Evolutionary conservation across 768 basidiomycete species (phyloP), one percentile per base, ranked within the genome.

Genomic region (Tricholoma flavovirens): DNA sequence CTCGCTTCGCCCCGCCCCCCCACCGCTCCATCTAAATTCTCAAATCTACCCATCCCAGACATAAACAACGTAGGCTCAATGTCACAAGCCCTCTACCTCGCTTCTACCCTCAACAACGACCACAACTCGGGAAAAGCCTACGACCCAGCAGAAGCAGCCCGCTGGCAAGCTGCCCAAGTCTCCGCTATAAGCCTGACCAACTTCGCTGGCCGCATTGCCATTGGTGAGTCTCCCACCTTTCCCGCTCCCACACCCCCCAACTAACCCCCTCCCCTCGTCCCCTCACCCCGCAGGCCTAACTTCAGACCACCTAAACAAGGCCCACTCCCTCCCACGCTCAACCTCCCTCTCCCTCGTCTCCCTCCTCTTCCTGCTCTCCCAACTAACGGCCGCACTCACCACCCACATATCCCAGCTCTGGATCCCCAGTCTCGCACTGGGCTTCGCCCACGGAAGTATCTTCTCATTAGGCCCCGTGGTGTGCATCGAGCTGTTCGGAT

Each of bases 101-200:
- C 83, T 2, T 75, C 84, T 54, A 14, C 6, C 5, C 36, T 38
- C 14, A 38, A 38, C 15, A 38, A 38, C n/a, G 7, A 26, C 24
- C 24, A 26, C n/a, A n/a, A n/a, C 1, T 14, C 11, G 5, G 79
- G 78, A 5, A 78, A 84, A 46, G 70, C 79, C 0, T 93, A 88
- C 64, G 83, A 92, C 61, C 81, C 83, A n/a, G 66, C 79, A 0
- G 79, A 81, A 59, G 84, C 89, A 0, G 77, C 85, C 1, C 77
- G 80, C 53, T 88, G 85, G 82, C 94, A 97, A 73, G 84, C 90
- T 0, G 75, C 82, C 3, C 93, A 97, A 64, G 94, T 97, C 1
- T 91, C 92, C 0, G 76, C 82, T 4, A 78, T 95, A 60, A 92
- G 89, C 63, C 55, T 95, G 22, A 86, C 84, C 71, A 97, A 92